These are phyloP conservation scores for Skeletonema menzelii DNA, from an alignment of 108 stramenopile genomes.

Conservation along the genomic window DNA sequence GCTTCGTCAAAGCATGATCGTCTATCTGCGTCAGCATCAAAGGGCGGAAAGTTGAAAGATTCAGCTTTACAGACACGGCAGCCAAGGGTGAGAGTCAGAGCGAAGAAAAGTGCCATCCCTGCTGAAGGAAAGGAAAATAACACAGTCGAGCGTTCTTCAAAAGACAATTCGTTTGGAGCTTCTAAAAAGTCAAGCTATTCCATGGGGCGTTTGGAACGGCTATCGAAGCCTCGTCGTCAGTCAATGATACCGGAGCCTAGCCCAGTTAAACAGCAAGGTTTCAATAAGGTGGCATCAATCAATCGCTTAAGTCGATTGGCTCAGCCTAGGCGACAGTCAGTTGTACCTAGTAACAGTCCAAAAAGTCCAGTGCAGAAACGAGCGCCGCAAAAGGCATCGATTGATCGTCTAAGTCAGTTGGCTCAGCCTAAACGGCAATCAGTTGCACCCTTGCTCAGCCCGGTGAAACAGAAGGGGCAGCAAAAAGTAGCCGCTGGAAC, in stretches of 20 bases:
- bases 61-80: not conserved
- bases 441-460: not conserved
- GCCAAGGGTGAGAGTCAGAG: not conserved
- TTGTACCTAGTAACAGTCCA: not conserved
- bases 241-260: not conserved
- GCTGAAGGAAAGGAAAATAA: not conserved
- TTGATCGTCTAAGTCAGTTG: not conserved
- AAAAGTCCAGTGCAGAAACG: not conserved
- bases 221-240: not conserved
- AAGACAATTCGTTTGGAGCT: not conserved
- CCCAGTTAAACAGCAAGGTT: not conserved
- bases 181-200: not conserved
- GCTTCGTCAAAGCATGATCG: conserved; percentile 5
- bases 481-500: not conserved
- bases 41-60: not conserved
- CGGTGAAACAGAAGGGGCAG: not conserved
- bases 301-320: not conserved
- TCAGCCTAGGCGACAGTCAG: not conserved
- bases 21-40: not conserved
- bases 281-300: not conserved
- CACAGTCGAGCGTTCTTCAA: not conserved
- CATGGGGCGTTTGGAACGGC: not conserved
- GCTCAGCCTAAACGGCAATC: not conserved
- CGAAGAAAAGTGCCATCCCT: not conserved
- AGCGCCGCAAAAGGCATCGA: not conserved